Conservation (phyloP, 2,329 filamentous ascomycete species). For the Esteya vermicola region DNA sequence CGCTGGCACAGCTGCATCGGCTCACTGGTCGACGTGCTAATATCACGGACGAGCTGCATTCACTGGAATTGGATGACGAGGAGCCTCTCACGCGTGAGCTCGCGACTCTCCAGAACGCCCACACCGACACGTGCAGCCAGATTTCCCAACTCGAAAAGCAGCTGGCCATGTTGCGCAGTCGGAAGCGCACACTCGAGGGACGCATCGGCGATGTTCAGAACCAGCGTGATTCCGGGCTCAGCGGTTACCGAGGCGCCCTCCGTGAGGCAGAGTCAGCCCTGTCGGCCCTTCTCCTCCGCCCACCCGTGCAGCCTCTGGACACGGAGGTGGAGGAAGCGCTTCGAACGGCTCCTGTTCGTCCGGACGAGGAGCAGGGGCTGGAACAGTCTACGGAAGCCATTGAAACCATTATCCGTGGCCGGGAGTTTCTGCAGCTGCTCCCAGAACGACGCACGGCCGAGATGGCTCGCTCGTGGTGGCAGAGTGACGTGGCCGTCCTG, state of each 20-base stretch:
- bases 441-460: constrained; percentile 51
- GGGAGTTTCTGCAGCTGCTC: constrained; percentile 48
- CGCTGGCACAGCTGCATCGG: constrained; percentile 41
- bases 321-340: too few relatives aligned
- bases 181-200: constrained; percentile 42
- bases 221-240: constrained; percentile 54
- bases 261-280: constrained; percentile 52
- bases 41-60: constrained; percentile 35
- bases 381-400: too few relatives aligned
- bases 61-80: constrained; percentile 39
- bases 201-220: constrained; percentile 51
- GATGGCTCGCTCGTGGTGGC: constrained; percentile 61
- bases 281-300: constrained; percentile 40
- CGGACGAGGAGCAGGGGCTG: too few relatives aligned
- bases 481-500: constrained; percentile 43
- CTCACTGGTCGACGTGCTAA: constrained; percentile 34
- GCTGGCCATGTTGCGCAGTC: constrained; percentile 44
- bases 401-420: constrained; percentile 15
- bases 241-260: constrained; percentile 54
- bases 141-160: constrained; percentile 53
- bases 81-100: constrained; percentile 49
- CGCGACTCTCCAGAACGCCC: constrained; percentile 40
- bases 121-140: constrained; percentile 39
- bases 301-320: constrained; percentile 40
- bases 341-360: too few relatives aligned